phyloP scores from a whole-genome alignment of 2,329 filamentous ascomycete species.

The Ceratocystis lukuohia region DNA sequence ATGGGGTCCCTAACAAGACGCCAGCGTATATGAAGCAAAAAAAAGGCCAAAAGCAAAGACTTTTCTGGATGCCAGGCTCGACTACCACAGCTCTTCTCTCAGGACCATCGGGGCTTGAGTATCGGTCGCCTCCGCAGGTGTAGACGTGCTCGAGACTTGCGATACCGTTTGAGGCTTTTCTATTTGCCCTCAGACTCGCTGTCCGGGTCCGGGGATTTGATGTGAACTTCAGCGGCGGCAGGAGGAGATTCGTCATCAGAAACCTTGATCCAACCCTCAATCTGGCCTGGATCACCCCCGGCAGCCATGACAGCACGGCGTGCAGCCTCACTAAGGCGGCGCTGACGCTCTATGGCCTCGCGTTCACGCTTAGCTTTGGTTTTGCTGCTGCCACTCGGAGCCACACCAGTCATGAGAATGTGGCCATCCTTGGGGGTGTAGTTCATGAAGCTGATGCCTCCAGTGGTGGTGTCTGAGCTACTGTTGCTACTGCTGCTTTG shows the following conservation, averaged over 20 bases:
- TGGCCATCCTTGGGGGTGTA: constrained; percentile 70
- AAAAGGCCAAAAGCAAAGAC: no score
- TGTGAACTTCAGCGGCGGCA: no score
- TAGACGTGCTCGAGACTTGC: no score
- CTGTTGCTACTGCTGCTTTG: constrained; percentile 21
- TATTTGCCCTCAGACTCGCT: no score
- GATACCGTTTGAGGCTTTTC: no score
- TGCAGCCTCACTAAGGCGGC: constrained; percentile 51
- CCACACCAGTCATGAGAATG: constrained; percentile 76
- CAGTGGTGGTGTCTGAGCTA: constrained; percentile 23
- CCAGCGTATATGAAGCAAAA: no score
- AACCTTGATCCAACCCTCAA: background rate
- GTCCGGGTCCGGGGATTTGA: no score
- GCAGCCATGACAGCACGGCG: background rate
- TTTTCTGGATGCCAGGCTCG: no score
- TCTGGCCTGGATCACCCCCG: background rate
- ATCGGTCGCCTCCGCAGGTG: no score
- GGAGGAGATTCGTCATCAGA: background rate
- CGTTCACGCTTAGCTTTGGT: constrained; percentile 87
- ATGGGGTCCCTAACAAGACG: no score
- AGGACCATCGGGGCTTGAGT: no score
- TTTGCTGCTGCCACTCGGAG: constrained; percentile 80
- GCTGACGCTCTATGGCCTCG: constrained; percentile 45
- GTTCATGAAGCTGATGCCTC: constrained; percentile 56
- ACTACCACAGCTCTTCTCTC: no score